Conservation (phyloP, 1,284 basidiomycete genomes). For the Lignosus rhinocerotis region DNA sequence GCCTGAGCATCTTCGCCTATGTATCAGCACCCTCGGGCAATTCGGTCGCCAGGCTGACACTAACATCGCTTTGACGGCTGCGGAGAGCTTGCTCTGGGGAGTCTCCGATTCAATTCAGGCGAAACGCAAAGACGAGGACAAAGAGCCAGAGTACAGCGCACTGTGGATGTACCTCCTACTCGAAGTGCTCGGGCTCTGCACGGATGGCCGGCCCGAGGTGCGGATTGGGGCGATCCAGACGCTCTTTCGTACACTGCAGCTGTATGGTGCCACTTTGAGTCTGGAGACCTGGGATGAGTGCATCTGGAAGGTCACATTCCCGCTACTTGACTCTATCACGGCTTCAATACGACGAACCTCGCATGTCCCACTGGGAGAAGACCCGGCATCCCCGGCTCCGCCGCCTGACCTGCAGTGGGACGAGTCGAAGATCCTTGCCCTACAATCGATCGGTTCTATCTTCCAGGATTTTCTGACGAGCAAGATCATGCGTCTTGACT, state of each 20-base stretch:
- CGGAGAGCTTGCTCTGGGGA: constrained; percentile 88
- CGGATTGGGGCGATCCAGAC: constrained; percentile 94
- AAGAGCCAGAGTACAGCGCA: constrained; percentile 72
- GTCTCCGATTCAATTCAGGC: constrained; percentile 91
- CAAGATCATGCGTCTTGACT: constrained; percentile 72
- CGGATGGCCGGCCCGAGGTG: constrained; percentile 84
- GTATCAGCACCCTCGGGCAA: constrained; percentile 86
- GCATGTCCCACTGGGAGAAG: constrained; percentile 11
- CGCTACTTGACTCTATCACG: constrained; percentile 78
- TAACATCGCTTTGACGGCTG: constrained; percentile 92
- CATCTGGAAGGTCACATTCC: constrained; percentile 88
- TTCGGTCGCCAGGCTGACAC: constrained; percentile 93
- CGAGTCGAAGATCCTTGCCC: constrained; percentile 85
- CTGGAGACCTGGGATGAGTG: constrained; percentile 85
- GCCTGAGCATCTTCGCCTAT: constrained; percentile 78
- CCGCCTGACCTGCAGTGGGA: constrained; percentile 60
- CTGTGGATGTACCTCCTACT: constrained; percentile 92
- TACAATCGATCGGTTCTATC: constrained; percentile 84
- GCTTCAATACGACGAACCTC: constrained; percentile 47
- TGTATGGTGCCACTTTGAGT: constrained; percentile 86
- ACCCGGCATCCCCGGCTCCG: constrained; percentile 18
- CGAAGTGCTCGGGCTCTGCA: constrained; percentile 82
- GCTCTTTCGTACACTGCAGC: constrained; percentile 89
- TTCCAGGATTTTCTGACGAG: constrained; percentile 77
- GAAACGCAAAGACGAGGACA: constrained; percentile 65